Evolutionary conservation across 495 filamentous ascomycete genomes (phyloP).

Genomic region (Tricharina praecox): DNA sequence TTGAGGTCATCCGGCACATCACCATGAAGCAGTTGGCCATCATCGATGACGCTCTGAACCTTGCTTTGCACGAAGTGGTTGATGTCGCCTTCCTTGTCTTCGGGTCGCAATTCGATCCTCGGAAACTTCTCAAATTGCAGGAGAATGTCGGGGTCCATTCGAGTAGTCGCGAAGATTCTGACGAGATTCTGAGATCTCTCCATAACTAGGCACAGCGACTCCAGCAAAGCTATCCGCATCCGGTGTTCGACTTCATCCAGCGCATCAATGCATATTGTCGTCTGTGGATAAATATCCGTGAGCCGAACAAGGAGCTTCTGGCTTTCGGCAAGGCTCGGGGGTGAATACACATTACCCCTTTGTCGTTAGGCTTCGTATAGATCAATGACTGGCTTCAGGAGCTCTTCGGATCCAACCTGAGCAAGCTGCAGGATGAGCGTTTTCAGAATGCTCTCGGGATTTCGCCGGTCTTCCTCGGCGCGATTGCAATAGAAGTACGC

Average conservation of each 20-base stretch:
- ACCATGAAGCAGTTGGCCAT: constrained; percentile 1
- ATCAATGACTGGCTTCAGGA: constrained; percentile 1
- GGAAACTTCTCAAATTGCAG: not conserved
- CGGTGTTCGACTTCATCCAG: constrained; percentile 13
- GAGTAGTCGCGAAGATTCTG: constrained; percentile 18
- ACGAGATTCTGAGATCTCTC: constrained; percentile 4
- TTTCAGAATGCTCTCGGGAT: constrained; percentile 5
- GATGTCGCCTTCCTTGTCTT: constrained; percentile 1
- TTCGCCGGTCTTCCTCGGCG: constrained; percentile 1
- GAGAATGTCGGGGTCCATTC: constrained; percentile 15
- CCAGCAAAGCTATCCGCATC: constrained; percentile 2
- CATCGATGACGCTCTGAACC: constrained; percentile 3
- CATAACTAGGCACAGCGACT: constrained; percentile 6
- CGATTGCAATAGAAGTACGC: constrained; percentile 16
- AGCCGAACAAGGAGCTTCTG: constrained; percentile 1
- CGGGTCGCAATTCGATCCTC: not conserved
- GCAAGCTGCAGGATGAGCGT: not conserved
- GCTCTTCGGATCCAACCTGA: not conserved
- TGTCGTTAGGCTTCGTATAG: not conserved
- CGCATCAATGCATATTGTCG: constrained; percentile 11
- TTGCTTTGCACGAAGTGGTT: constrained; percentile 2
- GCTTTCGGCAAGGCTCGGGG: not conserved
- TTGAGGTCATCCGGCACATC: not conserved
- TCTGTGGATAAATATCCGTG: not conserved
- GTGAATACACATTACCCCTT: not conserved